Conservation (phyloP, 331 rosid species). For the Pyrus hybrid region DNA sequence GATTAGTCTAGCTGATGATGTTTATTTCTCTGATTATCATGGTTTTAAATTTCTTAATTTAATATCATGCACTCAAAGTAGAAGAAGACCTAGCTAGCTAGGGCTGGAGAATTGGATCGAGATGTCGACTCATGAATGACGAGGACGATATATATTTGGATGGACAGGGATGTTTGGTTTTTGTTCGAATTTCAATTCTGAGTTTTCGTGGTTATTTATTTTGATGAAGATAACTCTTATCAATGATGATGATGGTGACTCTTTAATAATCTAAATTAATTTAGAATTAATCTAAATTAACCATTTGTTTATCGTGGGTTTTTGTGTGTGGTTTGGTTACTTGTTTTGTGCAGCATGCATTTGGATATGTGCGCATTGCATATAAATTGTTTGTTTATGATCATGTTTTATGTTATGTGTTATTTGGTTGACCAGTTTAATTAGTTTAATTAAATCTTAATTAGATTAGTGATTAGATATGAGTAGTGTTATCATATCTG, state of each 20-base stretch:
- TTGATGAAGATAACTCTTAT: conserved; percentile 15
- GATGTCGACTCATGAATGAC: too few relatives aligned
- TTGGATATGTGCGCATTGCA: conserved; percentile 27
- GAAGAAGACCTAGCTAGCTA: conserved; percentile 17
- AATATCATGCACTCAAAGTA: conserved; percentile 21
- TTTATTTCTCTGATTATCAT: conserved; percentile 6
- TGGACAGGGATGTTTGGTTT: too few relatives aligned
- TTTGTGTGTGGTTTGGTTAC: neutral
- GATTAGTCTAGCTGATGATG: neutral
- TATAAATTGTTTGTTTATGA: conserved; percentile 5
- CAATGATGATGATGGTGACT: neutral
- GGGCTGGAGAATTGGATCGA: conserved; percentile 2
- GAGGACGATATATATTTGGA: too few relatives aligned
- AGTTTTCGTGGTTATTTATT: conserved; percentile 17
- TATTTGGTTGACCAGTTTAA: neutral
- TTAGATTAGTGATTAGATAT: neutral
- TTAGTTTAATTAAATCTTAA: neutral
- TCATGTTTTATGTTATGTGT: neutral
- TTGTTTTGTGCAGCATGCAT: conserved; percentile 1
- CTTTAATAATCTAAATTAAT: too few relatives aligned
- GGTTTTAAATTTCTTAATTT: conserved; percentile 11
- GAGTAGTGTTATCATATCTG: conserved; percentile 9
- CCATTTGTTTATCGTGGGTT: conserved; percentile 1
- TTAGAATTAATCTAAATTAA: neutral
- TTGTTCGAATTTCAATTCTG: conserved; percentile 45